Conservation (phyloP, 495 filamentous ascomycete species). For the Trichoderma reesei region DNA sequence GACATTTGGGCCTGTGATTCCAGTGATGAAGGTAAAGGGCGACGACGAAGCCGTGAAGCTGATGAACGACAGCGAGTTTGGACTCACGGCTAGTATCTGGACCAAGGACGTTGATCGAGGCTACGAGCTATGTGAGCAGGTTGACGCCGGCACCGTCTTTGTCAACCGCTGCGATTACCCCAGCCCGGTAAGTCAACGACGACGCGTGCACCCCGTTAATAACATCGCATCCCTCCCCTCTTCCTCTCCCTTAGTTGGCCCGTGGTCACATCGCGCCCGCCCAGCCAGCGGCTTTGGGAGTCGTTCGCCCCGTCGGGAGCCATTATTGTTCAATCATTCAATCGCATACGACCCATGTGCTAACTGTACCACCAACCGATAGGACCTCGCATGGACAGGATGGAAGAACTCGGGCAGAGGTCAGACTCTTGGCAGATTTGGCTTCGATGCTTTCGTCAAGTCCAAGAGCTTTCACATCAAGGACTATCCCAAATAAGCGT, state of each 20-base stretch:
- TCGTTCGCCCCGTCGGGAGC: background rate
- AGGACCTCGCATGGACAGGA: conserved; percentile 96
- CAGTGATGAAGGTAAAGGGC: conserved; percentile 79
- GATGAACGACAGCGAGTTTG: conserved; percentile 95
- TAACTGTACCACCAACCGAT: conserved; percentile 15
- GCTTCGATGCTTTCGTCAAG: conserved; percentile 91
- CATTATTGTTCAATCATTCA: too few species aligned
- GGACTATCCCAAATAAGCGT: conserved; percentile 61
- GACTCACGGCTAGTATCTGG: conserved; percentile 96
- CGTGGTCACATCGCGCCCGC: background rate
- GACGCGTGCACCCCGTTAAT: background rate
- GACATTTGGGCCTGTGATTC: conserved; percentile 91
- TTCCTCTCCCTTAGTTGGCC: background rate
- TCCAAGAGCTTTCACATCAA: conserved; percentile 94
- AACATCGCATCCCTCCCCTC: background rate
- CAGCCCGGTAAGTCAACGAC: conserved; percentile 59
- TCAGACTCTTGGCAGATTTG: conserved; percentile 77
- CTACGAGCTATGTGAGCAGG: conserved; percentile 64
- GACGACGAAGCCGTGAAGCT: conserved; percentile 74
- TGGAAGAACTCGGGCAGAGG: conserved; percentile 96
- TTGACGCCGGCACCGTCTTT: conserved; percentile 94
- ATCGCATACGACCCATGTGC: conserved; percentile 5
- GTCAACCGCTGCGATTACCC: conserved; percentile 94
- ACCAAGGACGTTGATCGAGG: conserved; percentile 76
- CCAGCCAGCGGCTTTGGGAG: background rate